These are phyloP conservation scores for Athelia psychrophila DNA, from an alignment of 1,284 basidiomycete genomes.

Conservation along the genomic window DNA sequence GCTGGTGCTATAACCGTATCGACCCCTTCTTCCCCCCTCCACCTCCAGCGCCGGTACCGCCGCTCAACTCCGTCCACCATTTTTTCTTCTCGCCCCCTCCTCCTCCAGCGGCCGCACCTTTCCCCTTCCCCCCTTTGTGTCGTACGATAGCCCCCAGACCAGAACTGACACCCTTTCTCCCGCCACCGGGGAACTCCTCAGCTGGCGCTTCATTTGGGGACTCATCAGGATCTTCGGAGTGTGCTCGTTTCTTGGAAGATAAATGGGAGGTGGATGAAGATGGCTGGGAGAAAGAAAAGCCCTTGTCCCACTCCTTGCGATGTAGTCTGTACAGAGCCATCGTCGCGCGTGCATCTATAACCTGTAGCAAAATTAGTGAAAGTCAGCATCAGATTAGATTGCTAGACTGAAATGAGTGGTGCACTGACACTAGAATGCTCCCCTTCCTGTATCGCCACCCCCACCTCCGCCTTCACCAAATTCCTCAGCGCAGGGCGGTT, in stretches of 20 bases:
- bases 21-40: not conserved
- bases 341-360: slow-evolving; percentile 91
- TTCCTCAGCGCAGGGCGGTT: slow-evolving; percentile 78
- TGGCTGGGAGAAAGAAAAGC: slow-evolving; percentile 13
- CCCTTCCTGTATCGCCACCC: slow-evolving; percentile 81
- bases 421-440: slow-evolving; percentile 85
- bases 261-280: too few species aligned
- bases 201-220: slow-evolving; percentile 3
- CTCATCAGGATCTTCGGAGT: slow-evolving; percentile 18
- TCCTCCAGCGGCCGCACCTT: slow-evolving; percentile 5
- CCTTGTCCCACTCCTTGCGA: slow-evolving; percentile 82
- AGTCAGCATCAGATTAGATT: not conserved
- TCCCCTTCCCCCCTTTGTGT: slow-evolving; percentile 13
- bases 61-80: slow-evolving; percentile 46
- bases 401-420: not conserved
- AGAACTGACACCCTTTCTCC: slow-evolving; percentile 67
- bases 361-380: slow-evolving; percentile 41
- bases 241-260: slow-evolving; percentile 24
- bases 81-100: slow-evolving; percentile 25
- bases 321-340: slow-evolving; percentile 95
- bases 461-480: slow-evolving; percentile 82
- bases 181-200: slow-evolving; percentile 46
- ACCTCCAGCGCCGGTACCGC: too few species aligned
- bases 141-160: slow-evolving; percentile 65
- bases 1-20: not conserved